A percentile compares a stretch with the other conserved stretches of the same genome.
These are phyloP conservation scores for Trametes sanguinea DNA, from an alignment of 768 basidiomycete species.

Conservation along the genomic window DNA sequence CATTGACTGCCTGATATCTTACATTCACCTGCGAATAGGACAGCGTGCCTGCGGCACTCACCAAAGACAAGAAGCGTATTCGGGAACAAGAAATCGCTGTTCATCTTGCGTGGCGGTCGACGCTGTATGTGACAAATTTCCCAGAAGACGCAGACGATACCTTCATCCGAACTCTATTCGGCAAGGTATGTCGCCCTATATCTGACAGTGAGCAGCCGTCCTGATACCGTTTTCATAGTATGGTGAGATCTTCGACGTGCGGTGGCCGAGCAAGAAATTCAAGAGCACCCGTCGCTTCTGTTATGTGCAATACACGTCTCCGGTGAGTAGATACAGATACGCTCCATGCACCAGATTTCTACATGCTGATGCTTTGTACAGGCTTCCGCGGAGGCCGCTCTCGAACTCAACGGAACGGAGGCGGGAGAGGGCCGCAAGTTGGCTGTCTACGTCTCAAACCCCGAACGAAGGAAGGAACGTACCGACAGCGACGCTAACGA, in stretches of 20 bases:
- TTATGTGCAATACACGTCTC: slow-evolving; percentile 88
- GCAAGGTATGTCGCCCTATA: slow-evolving; percentile 51
- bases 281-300: slow-evolving; percentile 90
- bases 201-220: neutral
- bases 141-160: slow-evolving; percentile 81
- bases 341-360: neutral
- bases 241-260: slow-evolving; percentile 88
- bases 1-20: neutral
- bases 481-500: slow-evolving; percentile 85
- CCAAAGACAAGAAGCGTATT: slow-evolving; percentile 92
- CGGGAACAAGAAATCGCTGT: slow-evolving; percentile 77
- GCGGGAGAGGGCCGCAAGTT: slow-evolving; percentile 68
- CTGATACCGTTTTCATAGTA: slow-evolving; percentile 50
- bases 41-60: slow-evolving; percentile 80
- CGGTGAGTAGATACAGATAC: slow-evolving; percentile 52
- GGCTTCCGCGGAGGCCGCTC: slow-evolving; percentile 70
- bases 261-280: slow-evolving; percentile 98
- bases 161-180: slow-evolving; percentile 74
- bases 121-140: slow-evolving; percentile 95
- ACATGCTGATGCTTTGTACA: slow-evolving; percentile 29
- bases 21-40: slow-evolving; percentile 47
- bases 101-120: slow-evolving; percentile 91
- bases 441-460: slow-evolving; percentile 87
- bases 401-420: slow-evolving; percentile 79
- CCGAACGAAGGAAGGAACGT: slow-evolving; percentile 85